Evolutionary conservation across 164 flowering plant genomes (phyloP).

Genomic region (Magnolia kwangsiensis): DNA sequence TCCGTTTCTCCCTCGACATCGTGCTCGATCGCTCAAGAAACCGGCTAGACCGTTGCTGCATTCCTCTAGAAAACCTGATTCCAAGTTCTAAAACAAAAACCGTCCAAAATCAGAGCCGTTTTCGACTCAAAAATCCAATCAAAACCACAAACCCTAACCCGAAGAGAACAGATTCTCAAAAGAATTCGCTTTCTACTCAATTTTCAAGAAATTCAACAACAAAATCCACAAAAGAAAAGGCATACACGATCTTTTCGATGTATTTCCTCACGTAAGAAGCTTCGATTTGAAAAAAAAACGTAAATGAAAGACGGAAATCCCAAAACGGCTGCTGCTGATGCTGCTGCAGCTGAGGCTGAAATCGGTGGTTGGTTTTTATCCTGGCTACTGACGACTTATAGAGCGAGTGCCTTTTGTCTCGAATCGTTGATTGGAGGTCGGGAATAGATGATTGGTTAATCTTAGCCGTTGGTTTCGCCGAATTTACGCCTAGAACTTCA

Average conservation of each 20-base stretch:
- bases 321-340: neutral
- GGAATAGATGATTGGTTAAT: neutral
- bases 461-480: neutral
- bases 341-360: neutral
- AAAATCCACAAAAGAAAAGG: neutral
- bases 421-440: neutral
- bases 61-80: slow-evolving; percentile 20
- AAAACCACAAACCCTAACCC: neutral
- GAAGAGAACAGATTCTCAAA: neutral
- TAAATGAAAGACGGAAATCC: neutral
- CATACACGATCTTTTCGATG: neutral
- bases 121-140: neutral
- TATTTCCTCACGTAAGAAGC: neutral
- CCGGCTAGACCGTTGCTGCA: slow-evolving; percentile 57
- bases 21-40: slow-evolving; percentile 52
- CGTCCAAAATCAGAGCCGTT: slow-evolving; percentile 1
- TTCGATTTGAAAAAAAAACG: neutral
- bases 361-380: neutral
- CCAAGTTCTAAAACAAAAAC: slow-evolving; percentile 37
- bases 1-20: slow-evolving; percentile 57
- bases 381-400: neutral
- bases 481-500: neutral
- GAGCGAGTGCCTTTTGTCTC: neutral
- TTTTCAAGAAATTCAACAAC: neutral
- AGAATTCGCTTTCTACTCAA: neutral